Evolutionary conservation across 176 grass and related monocot species (phyloP).

Genomic region (Oropetium thomaeum): DNA sequence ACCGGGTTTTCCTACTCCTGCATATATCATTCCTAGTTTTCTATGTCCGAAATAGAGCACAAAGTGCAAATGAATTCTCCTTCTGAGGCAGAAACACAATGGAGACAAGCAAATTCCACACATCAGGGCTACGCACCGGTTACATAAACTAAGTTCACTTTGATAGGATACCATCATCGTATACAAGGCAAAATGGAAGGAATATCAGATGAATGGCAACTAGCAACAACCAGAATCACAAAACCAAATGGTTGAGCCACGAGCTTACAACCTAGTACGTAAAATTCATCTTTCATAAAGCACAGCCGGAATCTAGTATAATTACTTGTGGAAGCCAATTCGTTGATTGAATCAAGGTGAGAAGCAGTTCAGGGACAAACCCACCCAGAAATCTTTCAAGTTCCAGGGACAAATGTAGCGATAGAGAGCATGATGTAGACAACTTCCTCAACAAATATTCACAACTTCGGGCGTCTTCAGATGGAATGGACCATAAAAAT

Average conservation of each 20-base stretch:
- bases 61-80: not conserved
- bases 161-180: not conserved
- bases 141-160: not conserved
- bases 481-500: constrained; percentile 26
- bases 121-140: not conserved
- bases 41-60: not conserved
- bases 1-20: not conserved
- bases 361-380: not conserved
- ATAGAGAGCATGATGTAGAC: constrained; percentile 5
- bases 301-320: constrained; percentile 6
- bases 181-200: not conserved
- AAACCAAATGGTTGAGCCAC: not conserved
- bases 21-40: not conserved
- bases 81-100: not conserved
- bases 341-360: constrained; percentile 2
- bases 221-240: constrained; percentile 26
- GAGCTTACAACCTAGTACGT: constrained; percentile 36
- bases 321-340: not conserved
- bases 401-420: constrained; percentile 17
- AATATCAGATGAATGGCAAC: not conserved
- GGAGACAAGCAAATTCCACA: not conserved
- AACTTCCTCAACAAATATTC: constrained; percentile 44
- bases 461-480: constrained; percentile 41
- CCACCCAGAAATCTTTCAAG: not conserved
- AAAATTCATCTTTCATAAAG: constrained; percentile 7